Evolutionary conservation across 257 asterid species (phyloP).

Genomic region (Penstemon barbatus): DNA sequence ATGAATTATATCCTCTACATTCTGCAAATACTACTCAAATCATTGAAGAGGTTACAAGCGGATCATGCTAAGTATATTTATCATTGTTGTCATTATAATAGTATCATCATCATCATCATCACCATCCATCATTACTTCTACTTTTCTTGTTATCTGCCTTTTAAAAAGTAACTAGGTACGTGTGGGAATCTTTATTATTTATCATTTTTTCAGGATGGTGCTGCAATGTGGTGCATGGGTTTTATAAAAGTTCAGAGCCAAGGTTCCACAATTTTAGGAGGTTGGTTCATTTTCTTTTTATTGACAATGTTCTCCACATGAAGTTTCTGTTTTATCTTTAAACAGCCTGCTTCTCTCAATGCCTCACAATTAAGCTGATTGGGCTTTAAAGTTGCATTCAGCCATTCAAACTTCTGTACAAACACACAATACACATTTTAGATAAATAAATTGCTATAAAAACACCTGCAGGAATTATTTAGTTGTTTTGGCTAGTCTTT

Average conservation of each 20-base stretch:
- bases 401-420: too few species aligned
- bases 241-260: conserved; percentile 61
- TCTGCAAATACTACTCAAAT: conserved; percentile 14
- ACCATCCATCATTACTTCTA: background rate
- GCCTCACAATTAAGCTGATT: background rate
- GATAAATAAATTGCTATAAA: background rate
- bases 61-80: background rate
- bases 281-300: conserved; percentile 35
- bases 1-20: conserved; percentile 5
- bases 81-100: background rate
- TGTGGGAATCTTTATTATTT: conserved; percentile 13
- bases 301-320: conserved; percentile 1
- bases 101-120: background rate
- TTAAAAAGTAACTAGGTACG: background rate
- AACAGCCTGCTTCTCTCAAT: conserved; percentile 1
- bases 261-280: conserved; percentile 85
- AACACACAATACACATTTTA: conserved; percentile 7
- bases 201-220: conserved; percentile 60
- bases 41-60: background rate
- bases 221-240: conserved; percentile 88
- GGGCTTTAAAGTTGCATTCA: background rate
- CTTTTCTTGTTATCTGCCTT: background rate
- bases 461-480: background rate
- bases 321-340: background rate
- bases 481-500: background rate